phyloP scores from a whole-genome alignment of 495 filamentous ascomycete genomes.

The Achaetomiella virescens region DNA sequence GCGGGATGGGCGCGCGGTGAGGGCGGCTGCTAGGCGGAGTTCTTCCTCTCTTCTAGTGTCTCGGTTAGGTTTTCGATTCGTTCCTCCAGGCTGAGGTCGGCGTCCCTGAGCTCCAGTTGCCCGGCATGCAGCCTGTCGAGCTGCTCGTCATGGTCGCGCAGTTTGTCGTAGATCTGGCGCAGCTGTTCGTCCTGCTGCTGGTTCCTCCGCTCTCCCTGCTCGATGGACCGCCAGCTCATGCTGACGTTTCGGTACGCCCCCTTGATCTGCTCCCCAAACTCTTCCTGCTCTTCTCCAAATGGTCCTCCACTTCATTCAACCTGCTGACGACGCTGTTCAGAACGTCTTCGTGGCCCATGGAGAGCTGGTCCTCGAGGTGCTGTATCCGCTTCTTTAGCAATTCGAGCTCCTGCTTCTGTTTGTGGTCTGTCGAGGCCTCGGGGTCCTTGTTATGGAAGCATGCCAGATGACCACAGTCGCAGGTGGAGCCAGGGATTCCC shows the following conservation, averaged over 20 bases:
- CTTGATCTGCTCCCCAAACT: constrained; percentile 44
- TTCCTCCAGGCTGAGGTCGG: constrained; percentile 46
- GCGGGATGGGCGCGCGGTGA: constrained; percentile 14
- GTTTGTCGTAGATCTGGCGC: constrained; percentile 38
- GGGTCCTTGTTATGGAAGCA: constrained; percentile 46
- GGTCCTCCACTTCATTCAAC: constrained; percentile 45
- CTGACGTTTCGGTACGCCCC: constrained; percentile 45
- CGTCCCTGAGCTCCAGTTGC: constrained; percentile 45
- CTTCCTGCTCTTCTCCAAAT: constrained; percentile 45
- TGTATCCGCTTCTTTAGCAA: constrained; percentile 41
- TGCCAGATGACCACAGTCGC: constrained; percentile 50
- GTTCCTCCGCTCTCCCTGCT: constrained; percentile 37
- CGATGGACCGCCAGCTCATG: constrained; percentile 45
- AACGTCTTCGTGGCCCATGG: constrained; percentile 37
- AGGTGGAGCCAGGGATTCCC: constrained; percentile 43
- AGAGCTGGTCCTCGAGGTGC: constrained; percentile 43
- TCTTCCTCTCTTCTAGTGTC: constrained; percentile 30
- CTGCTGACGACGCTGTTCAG: constrained; percentile 38
- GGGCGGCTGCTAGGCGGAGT: constrained; percentile 2
- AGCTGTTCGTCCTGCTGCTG: constrained; percentile 40
- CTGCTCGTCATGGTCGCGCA: constrained; percentile 35
- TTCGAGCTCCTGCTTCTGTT: constrained; percentile 42
- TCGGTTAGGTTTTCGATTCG: constrained; percentile 45
- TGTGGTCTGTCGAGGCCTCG: constrained; percentile 32
- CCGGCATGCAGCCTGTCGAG: constrained; percentile 38